Evolutionary conservation across 495 filamentous ascomycete species (phyloP).

Genomic region (Neurospora sp.): DNA sequence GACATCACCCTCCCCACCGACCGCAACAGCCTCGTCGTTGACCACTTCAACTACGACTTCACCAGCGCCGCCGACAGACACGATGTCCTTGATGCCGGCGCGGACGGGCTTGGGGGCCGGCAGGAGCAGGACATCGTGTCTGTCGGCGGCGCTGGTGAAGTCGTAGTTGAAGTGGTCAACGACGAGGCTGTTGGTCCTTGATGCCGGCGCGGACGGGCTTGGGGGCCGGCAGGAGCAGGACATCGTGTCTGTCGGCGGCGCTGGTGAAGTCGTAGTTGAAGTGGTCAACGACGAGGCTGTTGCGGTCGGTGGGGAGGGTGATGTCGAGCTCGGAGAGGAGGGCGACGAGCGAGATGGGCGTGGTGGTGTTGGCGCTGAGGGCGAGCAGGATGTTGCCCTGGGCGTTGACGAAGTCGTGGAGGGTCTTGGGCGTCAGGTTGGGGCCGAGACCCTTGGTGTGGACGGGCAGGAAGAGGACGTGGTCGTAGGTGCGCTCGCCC

Average conservation of each 20-base stretch:
- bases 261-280: conserved; percentile 80
- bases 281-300: conserved; percentile 80
- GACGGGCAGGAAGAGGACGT: conserved; percentile 75
- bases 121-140: conserved; percentile 81
- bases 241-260: conserved; percentile 75
- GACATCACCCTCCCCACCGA: too few species aligned
- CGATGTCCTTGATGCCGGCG: conserved; percentile 60
- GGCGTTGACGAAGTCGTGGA: conserved; percentile 84
- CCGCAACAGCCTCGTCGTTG: too few species aligned
- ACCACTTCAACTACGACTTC: too few species aligned
- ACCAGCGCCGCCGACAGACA: too few species aligned
- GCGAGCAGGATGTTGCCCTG: conserved; percentile 86
- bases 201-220: conserved; percentile 52
- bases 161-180: conserved; percentile 97
- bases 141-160: conserved; percentile 58
- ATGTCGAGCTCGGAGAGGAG: conserved; percentile 88
- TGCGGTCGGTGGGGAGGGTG: conserved; percentile 73
- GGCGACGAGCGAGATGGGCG: conserved; percentile 69
- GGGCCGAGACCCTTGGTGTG: conserved; percentile 89
- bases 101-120: conserved; percentile 51
- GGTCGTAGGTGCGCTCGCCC: conserved; percentile 83
- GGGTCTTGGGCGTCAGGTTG: conserved; percentile 68
- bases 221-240: conserved; percentile 64
- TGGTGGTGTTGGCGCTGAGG: conserved; percentile 64
- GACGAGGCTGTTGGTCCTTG: conserved; percentile 63